Percentiles rank a stretch among this genome's conserved stretches.
Evolutionary conservation across 495 filamentous ascomycete genomes (phyloP).

Genomic region (Endocarpon pusillum): DNA sequence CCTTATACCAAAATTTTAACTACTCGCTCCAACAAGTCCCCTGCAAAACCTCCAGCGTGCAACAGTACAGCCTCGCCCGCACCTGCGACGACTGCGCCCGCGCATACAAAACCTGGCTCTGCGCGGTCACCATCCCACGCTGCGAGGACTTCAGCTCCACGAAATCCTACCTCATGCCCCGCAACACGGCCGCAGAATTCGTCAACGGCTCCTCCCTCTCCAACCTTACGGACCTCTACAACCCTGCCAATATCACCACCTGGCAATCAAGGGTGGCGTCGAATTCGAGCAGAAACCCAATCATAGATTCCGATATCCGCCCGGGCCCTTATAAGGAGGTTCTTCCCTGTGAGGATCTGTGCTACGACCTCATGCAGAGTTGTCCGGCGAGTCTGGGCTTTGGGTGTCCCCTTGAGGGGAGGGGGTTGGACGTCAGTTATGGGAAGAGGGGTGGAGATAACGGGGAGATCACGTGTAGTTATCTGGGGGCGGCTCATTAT

Average conservation of each 20-base stretch:
- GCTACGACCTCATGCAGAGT: conserved; percentile 62
- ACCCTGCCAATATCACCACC: conserved; percentile 7
- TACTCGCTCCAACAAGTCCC: conserved; percentile 69
- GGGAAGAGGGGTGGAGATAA: conserved; percentile 27
- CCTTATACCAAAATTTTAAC: conserved; percentile 54
- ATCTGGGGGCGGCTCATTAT: conserved; percentile 36
- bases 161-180: conserved; percentile 39
- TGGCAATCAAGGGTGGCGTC: conserved; percentile 6
- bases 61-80: conserved; percentile 63
- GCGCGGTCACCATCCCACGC: conserved; percentile 76
- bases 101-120: conserved; percentile 89
- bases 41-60: conserved; percentile 54
- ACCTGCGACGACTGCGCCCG: conserved; percentile 56
- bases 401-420: conserved; percentile 44
- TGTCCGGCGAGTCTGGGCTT: conserved; percentile 74
- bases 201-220: conserved; percentile 42
- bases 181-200: conserved; percentile 51
- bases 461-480: conserved; percentile 38
- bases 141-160: conserved; percentile 62
- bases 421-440: conserved; percentile 49
- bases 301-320: conserved; percentile 50
- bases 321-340: conserved; percentile 93
- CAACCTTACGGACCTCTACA: conserved; percentile 11
- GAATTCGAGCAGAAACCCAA: conserved; percentile 43
- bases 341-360: conserved; percentile 69